Evolutionary conservation across 805 yeast species (phyloP), one percentile per base, ranked within the genome.

Genomic region (Priceomyces castillae): DNA sequence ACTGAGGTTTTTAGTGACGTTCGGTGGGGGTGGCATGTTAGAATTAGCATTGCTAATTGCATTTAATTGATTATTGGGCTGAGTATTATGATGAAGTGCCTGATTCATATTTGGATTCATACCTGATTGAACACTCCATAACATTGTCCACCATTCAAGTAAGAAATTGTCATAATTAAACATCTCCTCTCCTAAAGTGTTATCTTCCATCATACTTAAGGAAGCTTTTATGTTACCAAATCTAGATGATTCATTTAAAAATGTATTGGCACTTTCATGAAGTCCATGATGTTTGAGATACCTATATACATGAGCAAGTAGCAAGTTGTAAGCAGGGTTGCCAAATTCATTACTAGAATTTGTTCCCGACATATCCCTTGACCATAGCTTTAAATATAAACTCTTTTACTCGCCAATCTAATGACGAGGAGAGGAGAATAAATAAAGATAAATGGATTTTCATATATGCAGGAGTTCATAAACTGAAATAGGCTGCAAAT

Each of bases 91-190:
- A 11, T 28, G 31, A 11, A 51, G 42, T 16, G 54, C 26, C 38
- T 60, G 67, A 38, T 61, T 61, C 43, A 64, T 43, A 30, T 54
- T 54, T 12, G 66, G 65, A 47, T 62, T 61, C 28, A 77, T 69
- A 40, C 67, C 71, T 7, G 73, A 64, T 48, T 76, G 78, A n/a
- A 74, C 44, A 12, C 75, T 64, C 76, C 79, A 73, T 11, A 79
- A 51, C 7, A 73, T 59, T 40, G 71, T 68, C 81, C 82, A 79
- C 84, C 84, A 79, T 48, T 79, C 82, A 38, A 74, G 56, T 11
- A 79, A 55, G 46, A 77, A 76, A 0, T 80, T 68, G 16, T 75
- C 78, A 14, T 22, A 20, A 18, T 35, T 20, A 12, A 22, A 35
- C 39, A 22, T 18, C 7, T 35, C 14, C 7, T 35, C 20, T 6